These are phyloP conservation scores for Cercospora sojina DNA, from an alignment of 2,329 filamentous ascomycete genomes.

Conservation along the genomic window DNA sequence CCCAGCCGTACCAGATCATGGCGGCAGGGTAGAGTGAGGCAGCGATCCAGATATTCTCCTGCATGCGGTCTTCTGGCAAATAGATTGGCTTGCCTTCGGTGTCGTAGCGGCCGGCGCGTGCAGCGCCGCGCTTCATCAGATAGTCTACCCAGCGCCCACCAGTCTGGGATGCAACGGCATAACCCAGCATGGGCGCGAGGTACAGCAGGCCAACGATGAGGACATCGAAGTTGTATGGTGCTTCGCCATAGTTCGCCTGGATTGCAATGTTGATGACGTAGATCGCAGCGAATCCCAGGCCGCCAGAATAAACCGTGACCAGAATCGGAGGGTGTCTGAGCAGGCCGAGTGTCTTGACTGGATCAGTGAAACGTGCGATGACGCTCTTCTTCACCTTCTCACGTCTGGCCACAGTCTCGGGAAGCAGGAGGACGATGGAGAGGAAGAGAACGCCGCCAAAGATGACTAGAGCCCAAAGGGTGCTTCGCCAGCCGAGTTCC, in stretches of 20 bases:
- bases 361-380: constrained; percentile 59
- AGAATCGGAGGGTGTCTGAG: constrained; percentile 71
- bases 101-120: constrained; percentile 35
- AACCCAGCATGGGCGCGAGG: constrained; percentile 70
- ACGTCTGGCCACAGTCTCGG: constrained; percentile 54
- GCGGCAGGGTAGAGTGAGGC: constrained; percentile 67
- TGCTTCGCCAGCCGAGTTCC: constrained; percentile 69
- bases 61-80: constrained; percentile 75
- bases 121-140: background rate
- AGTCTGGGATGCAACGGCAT: constrained; percentile 64
- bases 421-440: constrained; percentile 60
- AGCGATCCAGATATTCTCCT: constrained; percentile 76
- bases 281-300: constrained; percentile 70
- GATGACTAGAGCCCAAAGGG: constrained; percentile 72
- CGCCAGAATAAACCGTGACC: constrained; percentile 70
- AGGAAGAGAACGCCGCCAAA: constrained; percentile 62
- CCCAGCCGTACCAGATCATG: constrained; percentile 76
- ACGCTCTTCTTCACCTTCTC: constrained; percentile 35
- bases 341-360: constrained; percentile 66
- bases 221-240: constrained; percentile 67
- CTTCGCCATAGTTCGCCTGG: constrained; percentile 63
- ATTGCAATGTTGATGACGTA: constrained; percentile 77
- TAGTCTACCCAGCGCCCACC: constrained; percentile 61
- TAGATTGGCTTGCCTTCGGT: constrained; percentile 66
- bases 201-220: constrained; percentile 73